phyloP scores from a whole-genome alignment of 345 rosid genomes.

The Salix exigua region DNA sequence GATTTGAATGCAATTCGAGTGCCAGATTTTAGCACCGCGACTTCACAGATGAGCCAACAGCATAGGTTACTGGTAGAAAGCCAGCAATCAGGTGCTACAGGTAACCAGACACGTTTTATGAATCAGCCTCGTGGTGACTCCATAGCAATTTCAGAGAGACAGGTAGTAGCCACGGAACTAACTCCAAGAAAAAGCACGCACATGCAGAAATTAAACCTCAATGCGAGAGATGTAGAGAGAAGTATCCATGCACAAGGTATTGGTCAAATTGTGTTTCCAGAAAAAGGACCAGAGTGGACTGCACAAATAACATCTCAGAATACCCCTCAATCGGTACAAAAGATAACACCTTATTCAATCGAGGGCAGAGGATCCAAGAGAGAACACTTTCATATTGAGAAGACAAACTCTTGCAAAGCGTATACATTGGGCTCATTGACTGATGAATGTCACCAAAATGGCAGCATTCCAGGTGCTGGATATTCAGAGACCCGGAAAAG shows the following conservation, averaged over 20 bases:
- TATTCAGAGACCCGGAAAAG: constrained; percentile 35
- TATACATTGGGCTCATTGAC: constrained; percentile 19
- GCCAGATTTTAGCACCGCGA: constrained; percentile 20
- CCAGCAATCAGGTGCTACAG: constrained; percentile 29
- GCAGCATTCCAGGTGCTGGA: constrained; percentile 13
- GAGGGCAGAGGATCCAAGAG: constrained; percentile 48
- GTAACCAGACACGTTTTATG: constrained; percentile 19
- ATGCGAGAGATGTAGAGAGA: not conserved
- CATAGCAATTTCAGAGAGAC: constrained; percentile 14
- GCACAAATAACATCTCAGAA: constrained; percentile 23
- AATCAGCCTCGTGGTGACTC: constrained; percentile 23
- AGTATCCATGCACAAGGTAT: constrained; percentile 19
- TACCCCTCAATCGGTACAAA: constrained; percentile 26
- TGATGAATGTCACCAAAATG: constrained; percentile 23
- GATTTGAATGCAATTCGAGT: constrained; percentile 21
- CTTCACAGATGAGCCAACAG: constrained; percentile 31
- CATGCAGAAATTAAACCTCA: constrained; percentile 12
- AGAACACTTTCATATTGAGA: constrained; percentile 33
- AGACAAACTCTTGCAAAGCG: constrained; percentile 20
- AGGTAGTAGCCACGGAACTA: not conserved
- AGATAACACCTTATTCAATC: constrained; percentile 15
- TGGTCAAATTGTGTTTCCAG: constrained; percentile 25
- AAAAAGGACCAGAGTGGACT: constrained; percentile 24
- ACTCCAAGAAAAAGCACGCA: constrained; percentile 15
- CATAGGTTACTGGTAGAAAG: constrained; percentile 21